Percentiles rank a stretch among this genome's conserved stretches.
Conservation (phyloP, 1,284 basidiomycete species). For the Cutaneotrichosporon mucoides region DNA sequence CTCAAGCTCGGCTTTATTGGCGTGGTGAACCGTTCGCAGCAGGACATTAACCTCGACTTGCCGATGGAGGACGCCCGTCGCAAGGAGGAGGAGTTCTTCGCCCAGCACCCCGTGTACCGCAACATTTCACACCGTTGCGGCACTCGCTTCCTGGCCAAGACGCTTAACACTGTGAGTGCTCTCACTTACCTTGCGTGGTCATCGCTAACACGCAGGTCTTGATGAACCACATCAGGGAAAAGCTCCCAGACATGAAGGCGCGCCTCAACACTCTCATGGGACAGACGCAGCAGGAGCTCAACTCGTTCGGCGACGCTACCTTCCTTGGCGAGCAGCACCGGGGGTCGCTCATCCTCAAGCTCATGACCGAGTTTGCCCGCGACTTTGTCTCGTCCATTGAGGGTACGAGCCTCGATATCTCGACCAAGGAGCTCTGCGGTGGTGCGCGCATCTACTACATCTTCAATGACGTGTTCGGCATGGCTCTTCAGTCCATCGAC, state of each 20-base stretch:
- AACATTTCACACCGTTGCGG: slow-evolving; percentile 98
- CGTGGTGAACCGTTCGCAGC: slow-evolving; percentile 93
- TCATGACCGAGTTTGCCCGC: slow-evolving; percentile 98
- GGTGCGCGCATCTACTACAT: slow-evolving; percentile 99
- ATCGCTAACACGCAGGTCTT: slow-evolving; percentile 60
- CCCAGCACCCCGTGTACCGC: slow-evolving; percentile 80
- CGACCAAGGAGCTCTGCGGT: slow-evolving; percentile 96
- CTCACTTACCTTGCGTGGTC: background rate
- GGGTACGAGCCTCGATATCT: slow-evolving; percentile 94
- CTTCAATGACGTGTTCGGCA: slow-evolving; percentile 97
- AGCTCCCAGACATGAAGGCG: slow-evolving; percentile 99
- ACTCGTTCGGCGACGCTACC: slow-evolving; percentile 90
- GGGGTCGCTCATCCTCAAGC: slow-evolving; percentile 76
- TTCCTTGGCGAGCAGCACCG: slow-evolving; percentile 90
- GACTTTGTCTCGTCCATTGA: slow-evolving; percentile 98
- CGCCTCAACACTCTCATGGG: slow-evolving; percentile 97
- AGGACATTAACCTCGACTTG: slow-evolving; percentile 91
- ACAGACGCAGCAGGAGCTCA: slow-evolving; percentile 96
- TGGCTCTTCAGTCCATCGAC: slow-evolving; percentile 84
- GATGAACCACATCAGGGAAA: slow-evolving; percentile 97
- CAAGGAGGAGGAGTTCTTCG: slow-evolving; percentile 90
- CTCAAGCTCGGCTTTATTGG: slow-evolving; percentile 98
- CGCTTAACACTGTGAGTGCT: slow-evolving; percentile 74
- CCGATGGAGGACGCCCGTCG: slow-evolving; percentile 78
- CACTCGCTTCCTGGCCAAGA: slow-evolving; percentile 90